These are phyloP conservation scores for Lasiosphaeriaceae sp. DNA, from an alignment of 495 filamentous ascomycete species.

Conservation along the genomic window DNA sequence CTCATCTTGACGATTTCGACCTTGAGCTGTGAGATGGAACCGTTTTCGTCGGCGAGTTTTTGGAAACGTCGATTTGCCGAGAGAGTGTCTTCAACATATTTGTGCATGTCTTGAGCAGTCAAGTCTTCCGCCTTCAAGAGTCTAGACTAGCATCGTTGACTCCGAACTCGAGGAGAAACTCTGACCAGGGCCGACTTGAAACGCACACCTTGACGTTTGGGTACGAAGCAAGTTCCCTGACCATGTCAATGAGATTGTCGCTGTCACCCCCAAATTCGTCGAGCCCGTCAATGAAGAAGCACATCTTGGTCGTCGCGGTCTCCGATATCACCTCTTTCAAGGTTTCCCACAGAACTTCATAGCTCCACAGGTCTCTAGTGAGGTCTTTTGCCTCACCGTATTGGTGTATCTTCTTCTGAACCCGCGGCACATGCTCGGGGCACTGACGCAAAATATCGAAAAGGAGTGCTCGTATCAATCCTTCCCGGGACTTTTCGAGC, in stretches of 20 bases:
- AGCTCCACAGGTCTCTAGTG: not conserved
- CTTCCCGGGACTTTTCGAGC: conserved; percentile 37
- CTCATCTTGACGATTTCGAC: not conserved
- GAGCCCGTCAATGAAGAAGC: conserved; percentile 1
- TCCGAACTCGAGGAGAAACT: not conserved
- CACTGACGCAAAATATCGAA: conserved; percentile 27
- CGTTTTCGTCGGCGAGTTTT: not conserved
- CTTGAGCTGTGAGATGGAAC: not conserved
- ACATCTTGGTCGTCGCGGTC: not conserved
- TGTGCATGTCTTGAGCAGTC: conserved; percentile 26
- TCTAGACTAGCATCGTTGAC: too few species aligned
- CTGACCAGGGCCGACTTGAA: not conserved
- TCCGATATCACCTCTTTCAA: not conserved
- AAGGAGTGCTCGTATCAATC: conserved; percentile 38
- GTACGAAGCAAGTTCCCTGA: not conserved
- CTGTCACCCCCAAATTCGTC: not conserved
- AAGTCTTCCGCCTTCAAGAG: too few species aligned
- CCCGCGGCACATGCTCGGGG: conserved; percentile 22
- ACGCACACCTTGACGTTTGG: not conserved
- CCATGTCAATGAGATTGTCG: not conserved
- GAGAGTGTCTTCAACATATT: not conserved
- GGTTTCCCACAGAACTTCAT: not conserved
- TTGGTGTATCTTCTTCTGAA: too few species aligned
- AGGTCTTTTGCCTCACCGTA: too few species aligned
- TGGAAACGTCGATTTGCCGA: not conserved